Conservation (phyloP, 257 asterid genomes). For the Lavandula angustifolia region DNA sequence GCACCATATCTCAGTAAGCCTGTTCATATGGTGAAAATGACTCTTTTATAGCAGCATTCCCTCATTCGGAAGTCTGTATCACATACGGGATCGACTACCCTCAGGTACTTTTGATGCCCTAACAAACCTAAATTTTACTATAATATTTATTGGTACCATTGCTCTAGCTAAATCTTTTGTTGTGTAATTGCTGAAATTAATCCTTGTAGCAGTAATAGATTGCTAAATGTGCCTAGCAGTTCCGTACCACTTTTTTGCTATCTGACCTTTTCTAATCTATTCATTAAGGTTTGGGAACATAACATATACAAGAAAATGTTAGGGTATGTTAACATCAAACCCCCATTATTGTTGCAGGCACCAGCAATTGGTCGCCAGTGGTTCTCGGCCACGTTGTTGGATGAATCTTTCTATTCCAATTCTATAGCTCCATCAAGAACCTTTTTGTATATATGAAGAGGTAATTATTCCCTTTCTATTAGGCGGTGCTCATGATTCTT, state of each 20-base stretch:
- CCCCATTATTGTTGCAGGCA: slow-evolving; percentile 52
- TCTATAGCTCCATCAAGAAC: slow-evolving; percentile 83
- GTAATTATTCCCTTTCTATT: slow-evolving; percentile 32
- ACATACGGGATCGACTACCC: slow-evolving; percentile 85
- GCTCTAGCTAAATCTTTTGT: slow-evolving; percentile 8
- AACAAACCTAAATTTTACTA: neutral
- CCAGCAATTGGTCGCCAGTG: slow-evolving; percentile 86
- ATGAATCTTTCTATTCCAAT: slow-evolving; percentile 51
- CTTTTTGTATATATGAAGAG: slow-evolving; percentile 86
- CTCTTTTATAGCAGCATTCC: slow-evolving; percentile 79
- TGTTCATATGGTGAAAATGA: slow-evolving; percentile 64
- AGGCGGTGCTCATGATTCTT: slow-evolving; percentile 5
- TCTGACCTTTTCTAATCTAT: slow-evolving; percentile 10
- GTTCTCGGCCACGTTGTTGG: slow-evolving; percentile 61
- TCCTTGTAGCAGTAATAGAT: slow-evolving; percentile 18
- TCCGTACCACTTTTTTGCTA: neutral
- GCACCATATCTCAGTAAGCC: slow-evolving; percentile 79
- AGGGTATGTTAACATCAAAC: slow-evolving; percentile 4
- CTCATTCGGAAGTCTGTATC: slow-evolving; percentile 54
- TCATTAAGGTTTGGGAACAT: neutral
- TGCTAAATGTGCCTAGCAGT: slow-evolving; percentile 7
- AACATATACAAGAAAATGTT: slow-evolving; percentile 14
- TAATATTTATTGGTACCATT: neutral
- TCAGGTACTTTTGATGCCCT: slow-evolving; percentile 46
- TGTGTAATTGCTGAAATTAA: slow-evolving; percentile 21